A percentile compares a stretch with the other conserved stretches of the same genome.
Evolutionary conservation across 140 eudicot genomes (phyloP).

Genomic region (Bidens hawaiensis): DNA sequence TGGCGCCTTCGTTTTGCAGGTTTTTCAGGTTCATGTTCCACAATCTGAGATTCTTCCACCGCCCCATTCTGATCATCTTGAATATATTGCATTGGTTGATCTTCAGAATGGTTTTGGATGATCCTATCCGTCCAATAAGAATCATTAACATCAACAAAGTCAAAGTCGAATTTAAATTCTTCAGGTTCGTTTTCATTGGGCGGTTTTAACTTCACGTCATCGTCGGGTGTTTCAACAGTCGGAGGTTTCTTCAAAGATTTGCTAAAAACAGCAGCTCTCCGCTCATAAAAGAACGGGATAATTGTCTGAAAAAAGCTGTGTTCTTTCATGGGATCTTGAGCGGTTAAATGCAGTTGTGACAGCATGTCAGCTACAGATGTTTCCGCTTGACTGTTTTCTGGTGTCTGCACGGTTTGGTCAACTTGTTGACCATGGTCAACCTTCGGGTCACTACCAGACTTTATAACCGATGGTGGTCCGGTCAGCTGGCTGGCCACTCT

Average conservation of each 20-base stretch:
- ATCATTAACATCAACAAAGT: slow-evolving; percentile 67
- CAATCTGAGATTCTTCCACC: slow-evolving; percentile 27
- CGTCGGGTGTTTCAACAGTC: slow-evolving; percentile 22
- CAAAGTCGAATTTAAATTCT: slow-evolving; percentile 48
- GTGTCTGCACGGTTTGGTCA: slow-evolving; percentile 20
- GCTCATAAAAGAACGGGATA: slow-evolving; percentile 48
- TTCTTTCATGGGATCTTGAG: slow-evolving; percentile 62
- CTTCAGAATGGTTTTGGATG: slow-evolving; percentile 61
- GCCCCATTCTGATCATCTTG: slow-evolving; percentile 46
- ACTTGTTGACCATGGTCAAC: slow-evolving; percentile 25
- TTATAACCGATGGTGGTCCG: slow-evolving; percentile 44
- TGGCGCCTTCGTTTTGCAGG: slow-evolving; percentile 40
- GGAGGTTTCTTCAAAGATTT: slow-evolving; percentile 29
- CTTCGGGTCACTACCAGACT: slow-evolving; percentile 25
- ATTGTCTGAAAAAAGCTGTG: slow-evolving; percentile 34
- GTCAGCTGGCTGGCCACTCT: slow-evolving; percentile 80
- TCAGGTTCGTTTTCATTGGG: slow-evolving; percentile 25
- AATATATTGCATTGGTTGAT: slow-evolving; percentile 39
- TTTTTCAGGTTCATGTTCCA: slow-evolving; percentile 34
- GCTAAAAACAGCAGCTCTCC: slow-evolving; percentile 49
- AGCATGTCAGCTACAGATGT: slow-evolving; percentile 55
- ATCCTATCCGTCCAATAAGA: slow-evolving; percentile 90
- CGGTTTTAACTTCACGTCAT: slow-evolving; percentile 40
- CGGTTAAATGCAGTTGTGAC: slow-evolving; percentile 57
- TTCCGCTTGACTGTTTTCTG: slow-evolving; percentile 29